Evolutionary conservation across 1,284 basidiomycete genomes (phyloP), one percentile per base, ranked within the genome.

Genomic region (Malassezia slooffiae): DNA sequence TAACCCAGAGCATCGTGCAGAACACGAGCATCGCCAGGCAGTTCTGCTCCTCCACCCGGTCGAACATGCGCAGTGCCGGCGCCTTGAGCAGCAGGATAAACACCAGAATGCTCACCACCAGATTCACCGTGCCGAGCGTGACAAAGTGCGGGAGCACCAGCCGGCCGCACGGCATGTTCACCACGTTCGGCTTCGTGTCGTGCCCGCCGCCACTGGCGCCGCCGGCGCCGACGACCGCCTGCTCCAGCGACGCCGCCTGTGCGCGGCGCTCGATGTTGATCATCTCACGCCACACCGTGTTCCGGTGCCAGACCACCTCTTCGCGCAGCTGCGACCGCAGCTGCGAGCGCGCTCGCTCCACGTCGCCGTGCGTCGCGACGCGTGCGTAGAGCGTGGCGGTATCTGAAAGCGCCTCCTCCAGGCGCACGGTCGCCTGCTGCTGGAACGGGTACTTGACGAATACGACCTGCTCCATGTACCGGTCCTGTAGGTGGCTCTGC

Each of bases 231-330:
- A 67, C 64, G 10, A 66, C 53, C 27, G 54, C 53, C 28, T 52
- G 38, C 41, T 67, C 62, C n/a, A 69, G 54, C 30, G 60, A 57
- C 0, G 67, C 67, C 17, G 61, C 67, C 43, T 64, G 61, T 2
- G 65, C 68, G 12, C 65, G 45, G 5, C 89, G 79, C 61, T 89
- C 85, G 24, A 81, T 80, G 11, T 82, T 82, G 57, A 97, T 89
- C 91, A 97, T 96, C 70, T 91, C 85, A 21, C 90, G 77, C 91
- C 91, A 97, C 4, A 97, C 85, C 0, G 86, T 91, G 62, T 91
- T 86, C 34, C 87, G 79, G 63, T 91, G 86, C 85, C 86, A 90
- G 2, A 87, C 88, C 49, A 90, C 83, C 52, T 74, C 71, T 47
- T 97, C 91, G 22, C 90, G 80, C 43, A 95, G 80, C 68, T 93